Base-by-base conservation (phyloP, 768 basidiomycete genomes). In the Kwoniella dejecticola region DNA sequence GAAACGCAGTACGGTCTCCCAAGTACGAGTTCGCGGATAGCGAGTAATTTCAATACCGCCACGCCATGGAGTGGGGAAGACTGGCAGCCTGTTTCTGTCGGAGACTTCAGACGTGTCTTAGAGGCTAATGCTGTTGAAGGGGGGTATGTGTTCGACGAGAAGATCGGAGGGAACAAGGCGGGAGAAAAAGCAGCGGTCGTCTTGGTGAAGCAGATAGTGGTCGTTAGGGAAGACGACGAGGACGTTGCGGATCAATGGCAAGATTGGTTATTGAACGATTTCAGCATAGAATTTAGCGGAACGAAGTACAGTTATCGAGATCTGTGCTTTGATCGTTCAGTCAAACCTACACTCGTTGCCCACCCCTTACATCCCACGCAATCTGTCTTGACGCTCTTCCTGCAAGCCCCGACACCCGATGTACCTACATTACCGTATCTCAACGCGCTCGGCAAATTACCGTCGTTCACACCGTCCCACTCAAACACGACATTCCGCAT, bases 131-230 rank as follows among this genome's bases (percentile, higher is more conserved):
- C 71, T 12, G 55, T 70, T 1, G 66, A 66, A 30, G 74, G 70
- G 13, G 71, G 68, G 15, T 70, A 69, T 52, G 77, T 80, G 15
- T 82, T 82, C 1, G 87, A 87, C 84, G 60, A 75, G 19, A 77
- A 70, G 29, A 26, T 56, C 1, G 73, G 73, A 19, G 73, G 73
- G 3, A 75, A 69, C 44, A 41, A 31, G 7, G 23, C 44, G 0
- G 73, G 71, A 1, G 70, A 72, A 21, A 64, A 65, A 41, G 69
- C 67, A 5, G 41, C 40, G 1, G 68, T 72, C 24, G 75, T 90
- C 21, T 86, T 92, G 68, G 76, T 93, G 30, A 89, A 92, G 80
- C 90, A 89, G 72, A 71, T 93, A 45, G 80, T 88, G 11, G 84
- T 72, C n/a, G 66, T 67, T 19, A 54, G 31, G 13, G 70, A 71